Evolutionary conservation across 1,284 basidiomycete species (phyloP).

Genomic region (Acaromyces ingoldii): DNA sequence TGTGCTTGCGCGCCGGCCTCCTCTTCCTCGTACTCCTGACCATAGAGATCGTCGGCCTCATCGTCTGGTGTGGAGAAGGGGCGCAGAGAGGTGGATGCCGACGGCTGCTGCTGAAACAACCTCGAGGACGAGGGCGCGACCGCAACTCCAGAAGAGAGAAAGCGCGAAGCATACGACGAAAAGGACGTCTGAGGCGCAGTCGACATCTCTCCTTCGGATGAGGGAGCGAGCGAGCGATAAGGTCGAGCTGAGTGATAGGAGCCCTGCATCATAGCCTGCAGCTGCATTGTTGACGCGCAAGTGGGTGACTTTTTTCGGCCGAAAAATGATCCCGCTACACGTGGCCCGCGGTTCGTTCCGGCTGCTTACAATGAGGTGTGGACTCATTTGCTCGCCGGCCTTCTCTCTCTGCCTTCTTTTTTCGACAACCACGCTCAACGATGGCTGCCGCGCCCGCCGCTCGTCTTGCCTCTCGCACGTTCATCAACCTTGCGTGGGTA

Average conservation of each 20-base stretch:
- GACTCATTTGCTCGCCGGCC: too few species aligned
- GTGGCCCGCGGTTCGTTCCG: too few species aligned
- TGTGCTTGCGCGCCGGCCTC: not conserved
- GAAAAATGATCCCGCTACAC: too few species aligned
- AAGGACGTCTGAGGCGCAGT: too few species aligned
- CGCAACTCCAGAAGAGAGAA: constrained; percentile 8
- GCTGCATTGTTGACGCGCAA: too few species aligned
- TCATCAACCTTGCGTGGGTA: constrained; percentile 64
- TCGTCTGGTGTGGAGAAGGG: constrained; percentile 6
- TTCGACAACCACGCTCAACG: not conserved
- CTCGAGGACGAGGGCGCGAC: not conserved
- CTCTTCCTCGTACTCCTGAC: not conserved
- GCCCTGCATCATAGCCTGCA: too few species aligned
- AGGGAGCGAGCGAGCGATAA: too few species aligned
- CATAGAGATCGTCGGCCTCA: not conserved
- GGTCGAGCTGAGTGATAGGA: too few species aligned
- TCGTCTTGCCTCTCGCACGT: constrained; percentile 48
- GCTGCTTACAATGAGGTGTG: too few species aligned
- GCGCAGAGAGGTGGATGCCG: not conserved
- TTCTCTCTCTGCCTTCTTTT: not conserved
- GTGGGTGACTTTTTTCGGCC: too few species aligned
- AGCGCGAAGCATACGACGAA: constrained; percentile 13
- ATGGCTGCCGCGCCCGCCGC: not conserved
- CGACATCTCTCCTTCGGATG: too few species aligned
- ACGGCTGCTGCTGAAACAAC: not conserved